phyloP scores from a whole-genome alignment of 2,329 filamentous ascomycete genomes.

The Dendrostoma leiphaemia region DNA sequence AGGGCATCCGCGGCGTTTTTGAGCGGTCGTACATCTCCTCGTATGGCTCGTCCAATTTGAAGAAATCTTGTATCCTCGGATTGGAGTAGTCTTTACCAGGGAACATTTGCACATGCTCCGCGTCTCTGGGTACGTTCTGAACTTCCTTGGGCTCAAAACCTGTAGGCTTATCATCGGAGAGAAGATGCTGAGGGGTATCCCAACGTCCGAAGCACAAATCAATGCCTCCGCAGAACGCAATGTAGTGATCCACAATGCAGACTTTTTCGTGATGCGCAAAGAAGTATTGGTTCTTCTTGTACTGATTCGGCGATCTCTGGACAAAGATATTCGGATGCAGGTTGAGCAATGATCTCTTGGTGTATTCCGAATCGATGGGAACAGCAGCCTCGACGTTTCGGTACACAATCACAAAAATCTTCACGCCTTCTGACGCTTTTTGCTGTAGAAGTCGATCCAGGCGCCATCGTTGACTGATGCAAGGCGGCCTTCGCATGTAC shows the following conservation, averaged over 20 bases:
- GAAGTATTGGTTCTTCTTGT: slow-evolving; percentile 99
- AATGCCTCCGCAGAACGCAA: slow-evolving; percentile 93
- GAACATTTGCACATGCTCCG: slow-evolving; percentile 93
- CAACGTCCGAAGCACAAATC: slow-evolving; percentile 96
- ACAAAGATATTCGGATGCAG: slow-evolving; percentile 96
- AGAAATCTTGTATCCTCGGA: slow-evolving; percentile 92
- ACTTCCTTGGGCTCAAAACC: slow-evolving; percentile 79
- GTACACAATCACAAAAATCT: slow-evolving; percentile 97
- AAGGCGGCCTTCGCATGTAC: slow-evolving; percentile 89
- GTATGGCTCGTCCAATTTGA: slow-evolving; percentile 87
- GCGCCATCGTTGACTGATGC: slow-evolving; percentile 97
- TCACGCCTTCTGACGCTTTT: slow-evolving; percentile 93
- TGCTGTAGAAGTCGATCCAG: slow-evolving; percentile 88
- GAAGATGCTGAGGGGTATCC: slow-evolving; percentile 90
- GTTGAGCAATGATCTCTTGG: slow-evolving; percentile 93
- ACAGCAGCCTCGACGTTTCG: slow-evolving; percentile 96
- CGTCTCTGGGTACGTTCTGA: slow-evolving; percentile 74
- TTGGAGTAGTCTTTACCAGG: slow-evolving; percentile 99
- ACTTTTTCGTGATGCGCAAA: slow-evolving; percentile 99
- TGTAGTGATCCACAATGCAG: slow-evolving; percentile 92
- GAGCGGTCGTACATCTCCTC: slow-evolving; percentile 98
- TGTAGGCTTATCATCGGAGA: slow-evolving; percentile 91
- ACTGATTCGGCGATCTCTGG: slow-evolving; percentile 93
- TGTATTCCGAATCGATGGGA: slow-evolving; percentile 97
- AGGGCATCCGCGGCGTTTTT: slow-evolving; percentile 90